Percentiles rank a stretch among this genome's conserved stretches.
These are phyloP conservation scores for Grigorovia yakushimaensis DNA, from an alignment of 805 yeast species.

Conservation along the genomic window DNA sequence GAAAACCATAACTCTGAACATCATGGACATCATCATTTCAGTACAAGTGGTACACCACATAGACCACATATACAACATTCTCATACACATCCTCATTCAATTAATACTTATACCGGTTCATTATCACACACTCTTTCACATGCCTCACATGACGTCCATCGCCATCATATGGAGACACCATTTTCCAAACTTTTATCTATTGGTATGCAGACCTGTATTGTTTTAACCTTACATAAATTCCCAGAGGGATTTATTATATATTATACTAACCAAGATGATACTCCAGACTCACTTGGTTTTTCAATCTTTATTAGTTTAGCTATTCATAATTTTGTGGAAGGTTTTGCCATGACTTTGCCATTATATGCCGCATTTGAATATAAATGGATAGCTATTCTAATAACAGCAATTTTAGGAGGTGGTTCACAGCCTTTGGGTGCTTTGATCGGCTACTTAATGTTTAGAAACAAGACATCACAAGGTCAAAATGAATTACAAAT, in stretches of 20 bases:
- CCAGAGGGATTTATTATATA: constrained; percentile 93
- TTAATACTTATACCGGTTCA: neutral
- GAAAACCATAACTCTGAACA: too few species aligned
- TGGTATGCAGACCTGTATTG: constrained; percentile 84
- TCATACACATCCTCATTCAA: constrained; percentile 1
- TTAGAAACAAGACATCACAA: constrained; percentile 29
- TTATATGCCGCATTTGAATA: constrained; percentile 65
- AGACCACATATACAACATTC: neutral
- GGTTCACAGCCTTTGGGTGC: constrained; percentile 90
- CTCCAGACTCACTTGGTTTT: constrained; percentile 47
- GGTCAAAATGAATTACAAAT: constrained; percentile 26
- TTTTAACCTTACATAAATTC: constrained; percentile 78
- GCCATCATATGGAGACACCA: constrained; percentile 73
- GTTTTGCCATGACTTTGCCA: constrained; percentile 88
- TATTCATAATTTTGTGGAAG: constrained; percentile 88
- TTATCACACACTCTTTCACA: neutral
- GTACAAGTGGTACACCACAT: neutral
- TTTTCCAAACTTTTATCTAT: constrained; percentile 70
- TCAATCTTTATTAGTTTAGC: constrained; percentile 76
- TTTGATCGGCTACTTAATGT: constrained; percentile 48
- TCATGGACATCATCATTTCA: neutral
- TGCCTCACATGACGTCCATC: constrained; percentile 36
- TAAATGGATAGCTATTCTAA: constrained; percentile 49
- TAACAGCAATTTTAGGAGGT: constrained; percentile 68
- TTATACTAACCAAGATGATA: constrained; percentile 40